Evolutionary conservation across 257 asterid species (phyloP), one percentile per base, ranked within the genome.

Genomic region (Jasminum sambac): DNA sequence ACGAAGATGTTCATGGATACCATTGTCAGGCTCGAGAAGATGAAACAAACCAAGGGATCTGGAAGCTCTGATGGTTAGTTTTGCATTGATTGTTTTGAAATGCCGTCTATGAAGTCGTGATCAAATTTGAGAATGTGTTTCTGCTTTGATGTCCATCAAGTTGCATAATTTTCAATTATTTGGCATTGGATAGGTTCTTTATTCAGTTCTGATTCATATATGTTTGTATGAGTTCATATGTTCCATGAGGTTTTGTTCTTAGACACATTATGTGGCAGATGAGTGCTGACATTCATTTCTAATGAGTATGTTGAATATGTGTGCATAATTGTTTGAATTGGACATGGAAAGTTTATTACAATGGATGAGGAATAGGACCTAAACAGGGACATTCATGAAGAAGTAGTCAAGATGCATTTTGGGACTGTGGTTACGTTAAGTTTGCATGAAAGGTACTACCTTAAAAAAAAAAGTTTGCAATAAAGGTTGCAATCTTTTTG

Each of bases 1-100:
- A 90, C 87, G 95, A 80, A 85, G 40, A 71, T 86, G 81, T 85
- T 87, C 72, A 84, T 85, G 92, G 98, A 88, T 72, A 86, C 92
- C 7, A 90, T 84, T 65, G 81, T 88, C 55, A 88, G 87, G 82
- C 80, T 90, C 2, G 85, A 87, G 82, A 88, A 83, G 78, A 74
- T 86, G 52, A 87, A 87, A 78, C 86, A 76, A 68, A 72, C 85
- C 26, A 89, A 78, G 61, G 82, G 85, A 26, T 76, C 88, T 13
- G 87, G 87, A 59, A 82, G 83, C 0, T 74, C 85, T 8, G 36
- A 30, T 30, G 36, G 36, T 30, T 1, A 30, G 36, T 30, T 30
- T 30, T 30, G 36, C 4, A 30, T 25, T 25, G 25, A 26, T 34
- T 30, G 0, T n/a, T 38, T 23, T 6, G 7, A 30, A 63, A n/a